Percentiles rank a stretch among this genome's conserved stretches.
Conservation (phyloP, 2,329 filamentous ascomycete genomes). For the Xylariales sp. region DNA sequence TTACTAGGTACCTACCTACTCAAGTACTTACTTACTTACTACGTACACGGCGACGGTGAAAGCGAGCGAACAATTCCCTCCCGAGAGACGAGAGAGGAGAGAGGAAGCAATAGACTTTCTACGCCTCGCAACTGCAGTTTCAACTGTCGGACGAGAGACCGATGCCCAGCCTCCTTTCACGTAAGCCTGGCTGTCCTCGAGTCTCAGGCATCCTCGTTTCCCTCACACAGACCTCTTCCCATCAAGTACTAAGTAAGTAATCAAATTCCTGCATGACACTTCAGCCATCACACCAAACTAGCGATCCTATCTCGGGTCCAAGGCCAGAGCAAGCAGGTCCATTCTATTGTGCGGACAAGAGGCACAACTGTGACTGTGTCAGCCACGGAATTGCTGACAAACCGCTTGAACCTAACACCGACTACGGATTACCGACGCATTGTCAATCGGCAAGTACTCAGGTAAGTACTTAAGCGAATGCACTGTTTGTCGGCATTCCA, state of each 20-base stretch:
- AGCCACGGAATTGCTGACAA: conserved; percentile 1
- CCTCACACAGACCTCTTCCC: neutral
- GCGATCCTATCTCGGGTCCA: neutral
- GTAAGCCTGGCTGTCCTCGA: neutral
- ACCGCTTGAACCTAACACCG: neutral
- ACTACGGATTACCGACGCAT: too few relatives aligned
- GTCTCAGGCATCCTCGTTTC: neutral
- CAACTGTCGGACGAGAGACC: conserved; percentile 6
- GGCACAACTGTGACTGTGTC: neutral
- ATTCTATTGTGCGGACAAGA: too few relatives aligned
- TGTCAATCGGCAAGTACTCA: too few relatives aligned
- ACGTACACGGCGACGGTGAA: too few relatives aligned
- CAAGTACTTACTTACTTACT: too few relatives aligned
- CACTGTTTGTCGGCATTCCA: too few relatives aligned
- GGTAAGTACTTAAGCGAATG: too few relatives aligned
- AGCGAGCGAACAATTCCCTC: too few relatives aligned
- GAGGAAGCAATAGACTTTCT: too few relatives aligned
- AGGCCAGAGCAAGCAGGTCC: neutral
- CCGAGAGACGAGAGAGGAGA: too few relatives aligned
- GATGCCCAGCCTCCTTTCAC: neutral
- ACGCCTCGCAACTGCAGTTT: conserved; percentile 7
- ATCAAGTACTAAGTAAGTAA: neutral
- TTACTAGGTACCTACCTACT: too few relatives aligned
- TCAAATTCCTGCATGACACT: neutral
- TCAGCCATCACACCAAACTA: neutral